These are phyloP conservation scores for Fragilariopsis cylindrus DNA, from an alignment of 108 stramenopile genomes.

Conservation along the genomic window DNA sequence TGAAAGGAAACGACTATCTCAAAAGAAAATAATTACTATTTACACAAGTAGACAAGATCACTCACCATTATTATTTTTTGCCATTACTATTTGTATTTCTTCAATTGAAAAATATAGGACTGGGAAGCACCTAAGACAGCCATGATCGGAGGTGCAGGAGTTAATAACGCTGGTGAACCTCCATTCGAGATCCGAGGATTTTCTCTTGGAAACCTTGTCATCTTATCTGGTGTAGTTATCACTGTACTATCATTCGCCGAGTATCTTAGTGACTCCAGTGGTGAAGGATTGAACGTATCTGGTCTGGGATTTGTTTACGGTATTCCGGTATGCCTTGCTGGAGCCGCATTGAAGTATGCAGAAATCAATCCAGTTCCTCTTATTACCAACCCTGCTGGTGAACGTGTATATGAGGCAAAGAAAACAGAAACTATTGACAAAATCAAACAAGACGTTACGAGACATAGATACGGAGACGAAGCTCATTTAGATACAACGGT, in stretches of 20 bases:
- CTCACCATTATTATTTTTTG: too few species aligned
- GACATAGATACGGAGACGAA: slow-evolving; percentile 98
- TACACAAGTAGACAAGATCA: too few species aligned
- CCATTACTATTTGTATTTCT: not conserved
- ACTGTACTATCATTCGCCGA: slow-evolving; percentile 87
- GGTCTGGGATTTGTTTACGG: slow-evolving; percentile 98
- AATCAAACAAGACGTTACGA: slow-evolving; percentile 96
- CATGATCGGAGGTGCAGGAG: slow-evolving; percentile 93
- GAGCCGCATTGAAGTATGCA: slow-evolving; percentile 94
- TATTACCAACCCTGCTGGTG: slow-evolving; percentile 51
- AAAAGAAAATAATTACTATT: too few species aligned
- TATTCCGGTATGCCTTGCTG: slow-evolving; percentile 93
- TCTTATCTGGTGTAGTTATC: slow-evolving; percentile 71
- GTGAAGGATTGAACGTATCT: slow-evolving; percentile 81
- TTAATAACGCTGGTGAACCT: slow-evolving; percentile 94
- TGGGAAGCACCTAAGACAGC: slow-evolving; percentile 78
- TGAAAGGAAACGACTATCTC: too few species aligned
- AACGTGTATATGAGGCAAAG: slow-evolving; percentile 79
- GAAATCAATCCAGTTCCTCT: slow-evolving; percentile 94
- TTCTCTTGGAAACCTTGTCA: slow-evolving; percentile 92
- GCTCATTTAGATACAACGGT: slow-evolving; percentile 97
- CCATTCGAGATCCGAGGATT: slow-evolving; percentile 98
- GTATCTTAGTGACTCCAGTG: slow-evolving; percentile 84
- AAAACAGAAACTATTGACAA: slow-evolving; percentile 88
- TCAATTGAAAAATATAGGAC: not conserved